Evolutionary conservation across 129 eudicot species (phyloP).

Genomic region (Logfia minima): DNA sequence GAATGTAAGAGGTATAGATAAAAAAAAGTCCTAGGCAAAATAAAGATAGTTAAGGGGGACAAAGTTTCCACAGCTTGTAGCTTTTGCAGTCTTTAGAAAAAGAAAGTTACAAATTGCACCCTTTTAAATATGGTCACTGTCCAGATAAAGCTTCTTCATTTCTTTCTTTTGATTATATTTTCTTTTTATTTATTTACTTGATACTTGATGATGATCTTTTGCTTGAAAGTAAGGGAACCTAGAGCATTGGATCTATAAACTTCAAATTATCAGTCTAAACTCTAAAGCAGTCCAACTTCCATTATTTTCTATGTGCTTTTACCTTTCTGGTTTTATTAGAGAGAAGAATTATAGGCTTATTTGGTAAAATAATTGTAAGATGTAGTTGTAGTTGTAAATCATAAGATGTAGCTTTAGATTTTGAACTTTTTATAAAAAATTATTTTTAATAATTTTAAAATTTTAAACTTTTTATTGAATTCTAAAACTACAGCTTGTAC

Average conservation of each 20-base stretch:
- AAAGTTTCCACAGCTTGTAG: constrained; percentile 47
- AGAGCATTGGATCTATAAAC: constrained; percentile 46
- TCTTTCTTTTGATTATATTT: constrained; percentile 3
- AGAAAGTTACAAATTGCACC: constrained; percentile 44
- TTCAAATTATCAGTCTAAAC: constrained; percentile 44
- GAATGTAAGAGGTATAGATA: no score
- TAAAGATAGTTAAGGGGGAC: constrained; percentile 48
- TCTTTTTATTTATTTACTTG: not conserved
- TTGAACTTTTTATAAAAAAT: no score
- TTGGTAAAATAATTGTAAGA: no score
- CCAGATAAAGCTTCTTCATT: constrained; percentile 30
- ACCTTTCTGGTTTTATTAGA: constrained; percentile 34
- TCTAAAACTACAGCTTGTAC: no score
- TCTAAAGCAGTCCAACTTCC: constrained; percentile 49
- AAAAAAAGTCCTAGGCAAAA: not conserved
- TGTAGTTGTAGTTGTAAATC: no score
- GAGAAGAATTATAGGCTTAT: no score
- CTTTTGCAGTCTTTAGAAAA: constrained; percentile 47
- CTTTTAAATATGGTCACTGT: constrained; percentile 41
- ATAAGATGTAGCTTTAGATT: no score
- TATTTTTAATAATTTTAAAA: no score
- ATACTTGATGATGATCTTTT: constrained; percentile 25
- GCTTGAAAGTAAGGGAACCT: constrained; percentile 46
- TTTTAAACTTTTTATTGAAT: no score
- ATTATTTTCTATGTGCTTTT: constrained; percentile 37